Evolutionary conservation across 2,329 filamentous ascomycete species (phyloP), one percentile per base, ranked within the genome.

Genomic region (Cytospora mali): DNA sequence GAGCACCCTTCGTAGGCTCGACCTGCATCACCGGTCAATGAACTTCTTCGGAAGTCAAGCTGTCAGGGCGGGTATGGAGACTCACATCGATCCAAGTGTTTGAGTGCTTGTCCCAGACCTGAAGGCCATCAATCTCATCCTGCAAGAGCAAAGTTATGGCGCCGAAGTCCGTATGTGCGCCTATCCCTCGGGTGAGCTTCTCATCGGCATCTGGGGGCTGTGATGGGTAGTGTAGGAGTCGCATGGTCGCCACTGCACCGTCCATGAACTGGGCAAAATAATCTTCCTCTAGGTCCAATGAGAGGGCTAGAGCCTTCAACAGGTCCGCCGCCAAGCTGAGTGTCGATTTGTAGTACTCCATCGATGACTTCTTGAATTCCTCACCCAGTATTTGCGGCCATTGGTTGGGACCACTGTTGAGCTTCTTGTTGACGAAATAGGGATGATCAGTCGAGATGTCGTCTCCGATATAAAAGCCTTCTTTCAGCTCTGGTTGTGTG

Each of bases 91-190:
- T 75, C 81, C 80, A 85, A 9, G 74, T 72, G 14, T 75, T 71
- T 11, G 76, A 78, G 4, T 75, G 63, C 18, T 73, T 69, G 60
- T 83, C 76, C 63, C 80, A 76, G 7, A 85, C 80, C 66, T 86
- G 76, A 1, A 86, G 74, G 0, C 81, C 83, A 23, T 78, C 76
- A 13, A 79, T 75, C 1, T 74, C 73, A 59, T 81, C 80, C 67
- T 84, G 82, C 0, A 84, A 73, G 4, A 85, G 76, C 29, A 85
- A 72, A 0, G 83, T 85, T 53, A 85, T 79, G 53, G 78, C 78
- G n/a, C 82, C 80, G 62, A 82, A 85, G 67, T 84, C 83, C 0
- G 80, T 82, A 66, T 84, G 83, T 2, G 79, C 80, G 0, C 81
- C 81, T 2, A 76, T 74, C 67, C 77, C 69, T 49, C 75, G 64